Base-by-base conservation (phyloP, 2,329 filamentous ascomycete genomes). In the Aspergillus phoenicis region DNA sequence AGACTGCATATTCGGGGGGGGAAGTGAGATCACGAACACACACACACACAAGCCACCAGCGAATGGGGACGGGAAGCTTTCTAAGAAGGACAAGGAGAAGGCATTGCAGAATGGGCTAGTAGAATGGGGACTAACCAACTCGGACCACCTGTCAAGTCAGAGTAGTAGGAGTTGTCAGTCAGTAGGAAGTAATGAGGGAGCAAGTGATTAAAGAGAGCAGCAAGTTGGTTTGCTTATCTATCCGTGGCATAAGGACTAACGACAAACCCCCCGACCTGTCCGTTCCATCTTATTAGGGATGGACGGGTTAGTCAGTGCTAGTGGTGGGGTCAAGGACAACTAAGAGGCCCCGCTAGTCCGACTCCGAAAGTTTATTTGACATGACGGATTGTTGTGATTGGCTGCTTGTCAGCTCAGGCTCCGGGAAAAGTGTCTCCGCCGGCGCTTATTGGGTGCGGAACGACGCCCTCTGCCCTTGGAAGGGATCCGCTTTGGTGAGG, bases 401-500 rank as follows among this genome's bases (percentile, higher is more conserved):
- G 62, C 15, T 28, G 3, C 11, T 7, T 2, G 20, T 7, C 45
- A 54, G 33, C 54, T 56, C 52, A 52, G 62, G 43, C 39, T 30
- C 56, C 64, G 36, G n/a, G 41, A 48, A 26, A 24, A 57, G 28
- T 43, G 47, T 28, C 38, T 20, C 36, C 20, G 3, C 17, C 20
- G 24, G 5, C 30, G 47, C 6, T 48, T n/a, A 66, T 64, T 64
- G 64, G 64, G 11, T 36, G 49, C 43, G 39, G 39, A 28, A 53
- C 4, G 28, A 20, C 15, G 54, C 43, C 52, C 43, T 38, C 48
- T 52, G 43, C 20, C 33, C 51, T 59, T 59, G 57, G 61, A 58
- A 61, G 39, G 63, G 57, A 61, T 64, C 66, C 64, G 61, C 62
- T 65, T 61, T 11, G 11, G 33, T 20, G 61, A 60, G 51, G 56